Conservation (phyloP, 257 asterid species). For the Thymus mandschuricus region DNA sequence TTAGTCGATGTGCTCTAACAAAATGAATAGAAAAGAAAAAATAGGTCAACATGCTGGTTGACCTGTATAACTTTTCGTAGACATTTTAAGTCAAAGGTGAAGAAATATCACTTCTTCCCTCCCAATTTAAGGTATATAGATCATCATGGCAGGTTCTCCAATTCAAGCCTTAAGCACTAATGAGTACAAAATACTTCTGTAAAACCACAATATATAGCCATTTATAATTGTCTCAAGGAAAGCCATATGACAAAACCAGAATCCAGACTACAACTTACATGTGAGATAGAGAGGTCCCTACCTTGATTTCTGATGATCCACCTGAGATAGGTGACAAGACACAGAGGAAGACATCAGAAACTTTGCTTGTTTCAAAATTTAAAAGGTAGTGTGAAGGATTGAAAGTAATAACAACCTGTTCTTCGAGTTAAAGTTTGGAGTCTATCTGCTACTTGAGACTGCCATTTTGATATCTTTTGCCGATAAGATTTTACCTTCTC, state of each 20-base stretch:
- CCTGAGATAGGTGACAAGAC: slow-evolving; percentile 45
- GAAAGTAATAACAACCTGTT: slow-evolving; percentile 56
- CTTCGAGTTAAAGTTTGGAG: slow-evolving; percentile 66
- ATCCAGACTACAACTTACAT: slow-evolving; percentile 49
- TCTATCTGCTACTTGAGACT: slow-evolving; percentile 83
- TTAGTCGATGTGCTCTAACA: slow-evolving; percentile 58
- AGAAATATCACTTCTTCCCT: slow-evolving; percentile 25
- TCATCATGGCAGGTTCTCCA: slow-evolving; percentile 23
- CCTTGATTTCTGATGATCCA: slow-evolving; percentile 73
- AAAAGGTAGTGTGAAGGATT: neutral
- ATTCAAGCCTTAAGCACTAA: slow-evolving; percentile 26
- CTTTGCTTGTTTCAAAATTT: slow-evolving; percentile 15
- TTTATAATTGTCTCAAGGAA: slow-evolving; percentile 20
- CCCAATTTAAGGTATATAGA: slow-evolving; percentile 16
- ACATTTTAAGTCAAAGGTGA: slow-evolving; percentile 25
- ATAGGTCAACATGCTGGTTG: slow-evolving; percentile 31
- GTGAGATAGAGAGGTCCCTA: slow-evolving; percentile 59
- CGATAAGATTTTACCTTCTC: slow-evolving; percentile 93
- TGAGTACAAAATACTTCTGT: slow-evolving; percentile 26
- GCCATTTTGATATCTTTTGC: slow-evolving; percentile 81
- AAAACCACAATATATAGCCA: slow-evolving; percentile 27
- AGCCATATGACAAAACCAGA: slow-evolving; percentile 11
- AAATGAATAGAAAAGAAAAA: slow-evolving; percentile 21
- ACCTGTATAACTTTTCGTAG: slow-evolving; percentile 24
- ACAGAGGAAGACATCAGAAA: slow-evolving; percentile 31